Evolutionary conservation across 768 basidiomycete species (phyloP).

Genomic region (Suillus decipiens): DNA sequence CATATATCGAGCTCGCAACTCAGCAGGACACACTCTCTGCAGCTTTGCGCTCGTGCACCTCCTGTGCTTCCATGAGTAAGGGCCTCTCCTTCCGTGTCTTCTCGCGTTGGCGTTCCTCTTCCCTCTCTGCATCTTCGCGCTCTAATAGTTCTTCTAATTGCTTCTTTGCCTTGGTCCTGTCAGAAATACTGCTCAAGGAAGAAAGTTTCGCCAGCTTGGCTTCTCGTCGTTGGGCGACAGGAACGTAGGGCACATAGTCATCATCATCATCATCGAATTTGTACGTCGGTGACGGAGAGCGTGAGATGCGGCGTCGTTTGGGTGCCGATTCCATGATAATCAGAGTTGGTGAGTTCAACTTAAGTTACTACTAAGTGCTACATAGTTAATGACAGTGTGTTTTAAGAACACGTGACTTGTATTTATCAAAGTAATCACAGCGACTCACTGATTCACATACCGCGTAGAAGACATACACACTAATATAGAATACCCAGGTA

Average conservation of each 20-base stretch:
- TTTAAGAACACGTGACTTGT: not conserved
- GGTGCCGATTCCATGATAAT: constrained; percentile 27
- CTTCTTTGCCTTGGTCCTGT: constrained; percentile 48
- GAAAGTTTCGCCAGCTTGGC: constrained; percentile 78
- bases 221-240: constrained; percentile 82
- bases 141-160: constrained; percentile 60
- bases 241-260: constrained; percentile 83
- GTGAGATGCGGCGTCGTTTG: constrained; percentile 55
- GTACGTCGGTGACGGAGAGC: constrained; percentile 56
- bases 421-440: not conserved
- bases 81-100: constrained; percentile 83
- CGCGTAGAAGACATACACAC: not conserved
- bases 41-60: constrained; percentile 84
- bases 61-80: constrained; percentile 89
- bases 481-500: not conserved
- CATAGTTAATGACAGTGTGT: too few relatives aligned
- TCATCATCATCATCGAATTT: constrained; percentile 64
- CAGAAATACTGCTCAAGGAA: constrained; percentile 56
- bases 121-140: constrained; percentile 72
- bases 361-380: too few relatives aligned
- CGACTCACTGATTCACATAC: not conserved
- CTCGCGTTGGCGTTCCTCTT: constrained; percentile 76
- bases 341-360: not conserved
- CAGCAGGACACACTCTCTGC: constrained; percentile 59
- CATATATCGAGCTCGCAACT: constrained; percentile 19